Evolutionary conservation across 2,329 filamentous ascomycete genomes (phyloP), one percentile per base, ranked within the genome.

Genomic region (Periconia macrospinosa): DNA sequence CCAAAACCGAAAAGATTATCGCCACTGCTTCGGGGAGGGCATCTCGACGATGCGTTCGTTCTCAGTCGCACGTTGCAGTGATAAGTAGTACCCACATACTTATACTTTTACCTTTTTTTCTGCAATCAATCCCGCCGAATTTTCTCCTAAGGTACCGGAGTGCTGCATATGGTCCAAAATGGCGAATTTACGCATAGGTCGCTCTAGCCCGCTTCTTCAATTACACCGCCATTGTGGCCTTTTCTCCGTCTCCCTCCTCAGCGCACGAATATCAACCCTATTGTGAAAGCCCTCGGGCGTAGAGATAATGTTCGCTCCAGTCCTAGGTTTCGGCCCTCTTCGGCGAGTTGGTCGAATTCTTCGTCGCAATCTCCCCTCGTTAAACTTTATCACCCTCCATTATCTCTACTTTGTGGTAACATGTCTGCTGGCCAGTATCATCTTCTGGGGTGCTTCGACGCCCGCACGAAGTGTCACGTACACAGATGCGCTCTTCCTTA

Each of bases 361-460:
- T 19, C 55, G 50, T 20, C 52, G 51, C 47, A 53, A 58, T 27
- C 48, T 78, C 9, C 79, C 79, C 10, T 75, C 78, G 5, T 69
- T 84, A 55, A 86, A 86, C 60, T 88, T 84, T 67, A 82, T 87
- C 62, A 85, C 83, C 2, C 62, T 89, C 6, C 87, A 90, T 66
- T 88, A 89, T 72, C 68, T 79, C 47, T 90, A 89, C 72, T 90
- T 90, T 67, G 77, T 87, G 55, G 54, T 74, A 11, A 80, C 81
- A 7, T 79, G 78, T 48, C 66, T 89, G 6, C 30, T 87, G 18
- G 78, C 77, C 48, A 85, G 85, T 14, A 59, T 83, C 53, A 79
- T 90, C 48, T 86, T 89, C 63, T 90, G 81, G 79, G 79, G 76
- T 9, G 77, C 80, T 0, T 84, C 83, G 0, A 77, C 76, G 1